Evolutionary conservation across 208 protist genomes (phyloP), one percentile per base, ranked within the genome.

Genomic region (Leishmania gerbilli): DNA sequence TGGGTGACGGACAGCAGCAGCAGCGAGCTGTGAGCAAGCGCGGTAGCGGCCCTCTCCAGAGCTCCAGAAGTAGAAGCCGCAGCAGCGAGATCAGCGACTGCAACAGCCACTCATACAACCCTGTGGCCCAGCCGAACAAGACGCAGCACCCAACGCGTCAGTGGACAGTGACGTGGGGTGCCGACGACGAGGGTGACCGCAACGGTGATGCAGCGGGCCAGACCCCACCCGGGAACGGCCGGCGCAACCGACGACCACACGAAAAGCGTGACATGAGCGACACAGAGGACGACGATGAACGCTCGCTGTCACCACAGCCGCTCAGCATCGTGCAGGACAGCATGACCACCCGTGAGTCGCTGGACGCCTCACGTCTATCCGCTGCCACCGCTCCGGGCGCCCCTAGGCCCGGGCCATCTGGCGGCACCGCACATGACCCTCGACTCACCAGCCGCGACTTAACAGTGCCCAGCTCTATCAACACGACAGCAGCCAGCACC

Each of bases 241-340:
- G 27, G n/a, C 40, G n/a, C 37, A 55, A 17, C 42, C 45, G 47
- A 56, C 71, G 47, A 37, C 8, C 42, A 58, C 47, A 27, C 71
- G 9, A 21, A 13, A 21, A 75, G 5, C n/a, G 1, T 8, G n/a
- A 17, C n/a, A n/a, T 45, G 15, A 62, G 21, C 34, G 34, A 62
- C 49, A 24, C 42, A 13, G 74, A 71, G 51, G 80, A 87, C 42
- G 55, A 27, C 45, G 74, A 82, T 49, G 75, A 8, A 6, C 55
- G 31, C n/a, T 58, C 62, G 1, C 27, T 55, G 4, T 81, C 67
- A 11, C 84, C 62, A 64, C 68, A 76, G 74, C 75, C 68, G 45
- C 74, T 84, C 60, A 80, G 84, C 72, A 84, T 83, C 40, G 64
- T 74, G 31, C 3, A 21, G 21, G 77, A 84, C n/a, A 81, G 72